These are phyloP conservation scores for Dryas integrifolia DNA, from an alignment of 331 rosid species.

Conservation along the genomic window DNA sequence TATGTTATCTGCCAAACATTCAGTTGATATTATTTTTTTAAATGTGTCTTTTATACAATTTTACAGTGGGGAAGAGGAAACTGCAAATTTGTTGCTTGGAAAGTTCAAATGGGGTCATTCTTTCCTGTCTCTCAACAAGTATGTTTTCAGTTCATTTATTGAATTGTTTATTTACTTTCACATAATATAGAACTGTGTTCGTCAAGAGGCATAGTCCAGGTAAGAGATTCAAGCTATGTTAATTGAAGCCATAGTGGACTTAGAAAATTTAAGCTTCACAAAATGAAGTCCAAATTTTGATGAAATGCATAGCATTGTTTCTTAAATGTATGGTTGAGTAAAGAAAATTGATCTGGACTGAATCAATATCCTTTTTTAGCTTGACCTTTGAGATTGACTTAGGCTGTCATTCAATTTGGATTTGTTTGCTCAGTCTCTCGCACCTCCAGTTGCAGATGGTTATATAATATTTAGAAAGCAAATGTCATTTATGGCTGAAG, in stretches of 20 bases:
- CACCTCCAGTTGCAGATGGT: background rate
- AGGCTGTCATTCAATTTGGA: background rate
- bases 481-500: background rate
- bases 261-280: background rate
- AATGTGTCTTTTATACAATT: constrained; percentile 24
- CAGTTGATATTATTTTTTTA: background rate
- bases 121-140: constrained; percentile 82
- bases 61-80: constrained; percentile 89
- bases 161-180: constrained; percentile 10
- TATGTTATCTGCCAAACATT: background rate
- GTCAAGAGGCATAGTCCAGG: background rate
- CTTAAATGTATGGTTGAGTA: background rate
- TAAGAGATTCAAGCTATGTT: background rate
- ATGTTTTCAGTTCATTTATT: constrained; percentile 22
- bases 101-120: constrained; percentile 99
- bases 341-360: background rate
- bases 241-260: constrained; percentile 9
- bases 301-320: background rate
- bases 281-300: background rate
- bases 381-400: constrained; percentile 4
- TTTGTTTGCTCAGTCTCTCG: background rate
- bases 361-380: background rate
- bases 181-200: background rate
- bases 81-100: constrained; percentile 75
- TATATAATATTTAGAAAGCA: background rate